Evolutionary conservation across 73 alveolate genomes (phyloP), one percentile per base, ranked within the genome.

Genomic region (Uronychia binucleata): DNA sequence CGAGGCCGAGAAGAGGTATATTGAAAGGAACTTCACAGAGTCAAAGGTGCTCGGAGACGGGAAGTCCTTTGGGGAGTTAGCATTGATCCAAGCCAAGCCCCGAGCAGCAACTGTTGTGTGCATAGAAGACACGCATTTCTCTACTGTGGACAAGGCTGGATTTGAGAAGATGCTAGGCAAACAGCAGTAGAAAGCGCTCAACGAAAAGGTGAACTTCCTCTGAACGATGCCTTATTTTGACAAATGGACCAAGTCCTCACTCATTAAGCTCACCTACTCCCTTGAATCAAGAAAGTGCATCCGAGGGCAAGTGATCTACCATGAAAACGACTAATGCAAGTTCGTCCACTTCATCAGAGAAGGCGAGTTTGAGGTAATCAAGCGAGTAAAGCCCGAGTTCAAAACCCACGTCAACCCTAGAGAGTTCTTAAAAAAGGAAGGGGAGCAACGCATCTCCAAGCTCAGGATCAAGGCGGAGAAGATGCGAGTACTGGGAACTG

Each of bases 21-120:
- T n/a, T n/a, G n/a, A n/a, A n/a, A n/a, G n/a, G n/a, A n/a, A n/a
- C n/a, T n/a, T n/a, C n/a, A n/a, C n/a, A n/a, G n/a, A n/a, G n/a
- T n/a, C n/a, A n/a, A n/a, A n/a, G n/a, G n/a, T n/a, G 74, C 79
- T 83, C 25, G 74, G 46, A 33, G 84, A 60, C 1, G 90, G 90
- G 1, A 83, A 83, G 60, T 83, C 90, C 1, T 83, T 83, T 34
- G 90, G 90, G 8, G 90, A 83, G 80, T n/a, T 83, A n/a, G 90
- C 90, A 31, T 67, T 83, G 1, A 83, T 83, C 1, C 67, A 83
- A 33, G 74, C 67, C 34, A 75, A 31, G 28, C 80, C 90, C 26
- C 30, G 90, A 75, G 90, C 90, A 5, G 90, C 90, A 1, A 83
- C 90, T 33, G 75, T 83, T 11, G 30, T 8, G 11, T 83, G 90